Base-by-base conservation (phyloP, 2,329 filamentous ascomycete genomes). In the Paraconiothyrium sp. region DNA sequence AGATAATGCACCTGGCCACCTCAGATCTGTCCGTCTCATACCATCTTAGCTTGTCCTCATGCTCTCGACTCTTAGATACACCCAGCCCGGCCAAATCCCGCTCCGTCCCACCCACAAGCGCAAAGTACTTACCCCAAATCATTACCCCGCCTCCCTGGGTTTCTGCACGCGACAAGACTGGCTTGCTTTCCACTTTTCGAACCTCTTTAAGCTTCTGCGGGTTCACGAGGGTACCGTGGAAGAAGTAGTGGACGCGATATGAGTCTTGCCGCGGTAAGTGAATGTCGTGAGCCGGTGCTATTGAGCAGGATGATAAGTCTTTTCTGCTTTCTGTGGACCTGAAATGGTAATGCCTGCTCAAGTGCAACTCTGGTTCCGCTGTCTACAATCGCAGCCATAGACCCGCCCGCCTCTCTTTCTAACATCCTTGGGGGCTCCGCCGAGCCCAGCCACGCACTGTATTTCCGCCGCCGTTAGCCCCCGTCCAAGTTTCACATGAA, bases 161-260 rank as follows among this genome's bases (percentile, higher is more conserved):
- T 14, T 7, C 32, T 13, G 61, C 54, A 20, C 48, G 24, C 9
- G 9, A 3, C 7, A 58, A 41, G 39, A 41, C 16, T 20, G 39
- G 39, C n/a, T 41, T n/a, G 14, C 14, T n/a, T 16, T 41, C 14
- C 14, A n/a, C 7, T n/a, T 20, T 16, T 41, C n/a, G 39, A 4
- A 41, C 14, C 16, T 5, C 6, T 1, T 16, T 6, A n/a, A 67
- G 58, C 13, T n/a, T 32, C 9, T 43, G 7, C 14, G 54, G 24
- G 14, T 58, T 27, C 6, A 58, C 60, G 22, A 67, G 56, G 10
- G 62, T 63, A 13, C 62, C 62, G 24, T 67, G 63, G 55, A 61
- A 64, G 35, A 67, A 67, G 50, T 67, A 67, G 20, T 20, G 43
- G n/a, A 62, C 56, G 16, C 50, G 56, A n/a, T 51, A 59, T 30